Evolutionary conservation across 2,329 filamentous ascomycete species (phyloP), one percentile per base, ranked within the genome.

Genomic region (Diaporthe destruens): DNA sequence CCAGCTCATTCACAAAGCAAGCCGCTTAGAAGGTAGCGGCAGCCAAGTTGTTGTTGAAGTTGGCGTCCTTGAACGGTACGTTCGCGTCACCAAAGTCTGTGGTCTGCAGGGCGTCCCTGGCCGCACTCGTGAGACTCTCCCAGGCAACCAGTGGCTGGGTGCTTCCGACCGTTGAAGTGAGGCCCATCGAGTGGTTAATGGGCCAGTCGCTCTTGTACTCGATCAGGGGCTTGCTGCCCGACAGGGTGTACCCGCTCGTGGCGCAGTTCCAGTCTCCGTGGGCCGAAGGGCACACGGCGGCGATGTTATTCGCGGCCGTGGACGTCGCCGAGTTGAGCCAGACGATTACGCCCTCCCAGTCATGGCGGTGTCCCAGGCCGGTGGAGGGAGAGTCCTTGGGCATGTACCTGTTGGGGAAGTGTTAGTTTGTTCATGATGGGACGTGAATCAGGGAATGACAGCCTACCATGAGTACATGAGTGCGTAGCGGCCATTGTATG

Each of bases 301-400:
- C 73, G 71, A 86, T 81, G 32, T 72, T 75, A 25, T 79, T 75
- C 8, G 78, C 77, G 23, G 71, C 34, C 0, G 75, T 77, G 14
- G 77, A 68, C 3, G 76, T 75, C 14, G 77, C 74, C 68, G 75
- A 76, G 66, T 80, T 73, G 57, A 83, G 69, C 47, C 54, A 72
- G 36, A 84, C 77, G 6, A 84, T 77, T 7, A 77, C 72, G 67
- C 76, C 79, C 76, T 84, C 82, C 82, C 82, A 84, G 75, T 84
- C 83, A 72, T 84, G 81, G 2, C 83, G 80, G 72, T 84, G 82
- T 44, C 79, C 78, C 1, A 78, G 73, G 0, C 80, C 82, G 1
- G 72, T 57, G 18, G 76, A 77, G 12, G 84, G 82, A 73, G 80
- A 77, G 74, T 86, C 84, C 79, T 86, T 86, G 71, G 84, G 84